Evolutionary conservation across 2,329 filamentous ascomycete species (phyloP).

Genomic region (Chaetomium globosum): DNA sequence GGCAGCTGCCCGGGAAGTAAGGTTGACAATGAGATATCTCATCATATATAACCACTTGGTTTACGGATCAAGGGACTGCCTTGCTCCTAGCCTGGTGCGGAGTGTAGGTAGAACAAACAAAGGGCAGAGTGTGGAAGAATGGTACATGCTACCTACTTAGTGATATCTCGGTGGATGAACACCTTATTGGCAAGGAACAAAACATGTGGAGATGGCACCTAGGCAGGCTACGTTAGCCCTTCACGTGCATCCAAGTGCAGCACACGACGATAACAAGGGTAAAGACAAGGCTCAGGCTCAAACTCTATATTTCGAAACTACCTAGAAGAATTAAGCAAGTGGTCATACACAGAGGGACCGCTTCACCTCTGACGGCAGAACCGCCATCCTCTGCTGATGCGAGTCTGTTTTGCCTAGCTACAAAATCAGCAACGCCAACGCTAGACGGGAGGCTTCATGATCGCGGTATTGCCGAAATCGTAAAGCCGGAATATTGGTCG

Average conservation of each 20-base stretch:
- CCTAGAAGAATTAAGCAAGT: conserved; percentile 6
- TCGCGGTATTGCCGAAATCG: neutral
- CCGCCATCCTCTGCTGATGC: conserved; percentile 6
- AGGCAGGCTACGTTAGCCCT: neutral
- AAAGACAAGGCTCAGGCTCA: neutral
- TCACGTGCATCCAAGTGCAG: neutral
- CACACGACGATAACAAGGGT: neutral
- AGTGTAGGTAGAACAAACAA: neutral
- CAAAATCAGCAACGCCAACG: conserved; percentile 26
- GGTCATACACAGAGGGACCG: conserved; percentile 2
- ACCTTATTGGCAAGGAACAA: neutral
- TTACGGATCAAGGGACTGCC: neutral
- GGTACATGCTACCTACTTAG: neutral
- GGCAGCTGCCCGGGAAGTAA: neutral
- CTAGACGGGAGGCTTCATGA: conserved; percentile 11
- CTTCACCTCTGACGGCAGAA: conserved; percentile 3
- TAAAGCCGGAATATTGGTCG: neutral
- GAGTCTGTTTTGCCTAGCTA: conserved; percentile 18
- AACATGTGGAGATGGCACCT: neutral
- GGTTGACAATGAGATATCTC: neutral
- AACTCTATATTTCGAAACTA: conserved; percentile 10
- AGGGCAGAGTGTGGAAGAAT: neutral
- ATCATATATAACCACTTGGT: neutral
- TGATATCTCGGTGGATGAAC: neutral
- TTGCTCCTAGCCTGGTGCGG: too few relatives aligned